A percentile compares a stretch with the other conserved stretches of the same genome.
phyloP scores from a whole-genome alignment of 306 rosid genomes.

The Glycine latifolia region DNA sequence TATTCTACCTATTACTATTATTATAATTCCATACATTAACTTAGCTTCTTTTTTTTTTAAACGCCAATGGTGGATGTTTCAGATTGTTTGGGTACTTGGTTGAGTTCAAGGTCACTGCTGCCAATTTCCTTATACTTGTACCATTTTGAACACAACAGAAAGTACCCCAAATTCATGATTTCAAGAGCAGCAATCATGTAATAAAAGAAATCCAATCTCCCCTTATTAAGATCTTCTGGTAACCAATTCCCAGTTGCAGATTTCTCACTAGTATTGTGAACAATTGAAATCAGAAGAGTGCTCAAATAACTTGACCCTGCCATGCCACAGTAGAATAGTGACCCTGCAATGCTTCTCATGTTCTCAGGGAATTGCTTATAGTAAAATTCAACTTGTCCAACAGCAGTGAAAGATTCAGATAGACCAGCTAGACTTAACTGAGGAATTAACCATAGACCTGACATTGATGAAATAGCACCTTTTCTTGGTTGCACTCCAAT shows the following conservation, averaged over 20 bases:
- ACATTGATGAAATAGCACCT: slow-evolving; percentile 83
- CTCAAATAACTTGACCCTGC: slow-evolving; percentile 79
- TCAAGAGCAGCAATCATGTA: slow-evolving; percentile 63
- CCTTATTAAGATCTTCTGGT: slow-evolving; percentile 87
- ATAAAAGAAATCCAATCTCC: slow-evolving; percentile 80
- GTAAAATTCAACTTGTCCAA: slow-evolving; percentile 81
- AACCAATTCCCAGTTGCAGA: slow-evolving; percentile 72
- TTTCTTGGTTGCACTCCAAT: slow-evolving; percentile 66
- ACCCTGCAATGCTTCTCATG: slow-evolving; percentile 86
- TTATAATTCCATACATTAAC: slow-evolving; percentile 7
- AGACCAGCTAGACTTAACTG: slow-evolving; percentile 68
- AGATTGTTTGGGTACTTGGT: slow-evolving; percentile 37
- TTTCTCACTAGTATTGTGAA: slow-evolving; percentile 55
- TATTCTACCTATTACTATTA: background rate
- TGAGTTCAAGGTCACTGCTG: slow-evolving; percentile 36
- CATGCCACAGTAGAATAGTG: slow-evolving; percentile 69
- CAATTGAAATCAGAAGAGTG: slow-evolving; percentile 58
- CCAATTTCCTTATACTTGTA: slow-evolving; percentile 63
- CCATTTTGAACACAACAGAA: slow-evolving; percentile 69
- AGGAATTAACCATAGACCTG: slow-evolving; percentile 77
- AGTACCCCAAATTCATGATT: slow-evolving; percentile 66
- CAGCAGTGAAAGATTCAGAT: slow-evolving; percentile 60
- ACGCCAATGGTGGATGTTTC: slow-evolving; percentile 45
- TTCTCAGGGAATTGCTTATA: slow-evolving; percentile 93
- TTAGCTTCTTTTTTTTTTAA: slow-evolving; percentile 23